Evolutionary conservation across 371 early-diverging fungal genomes (phyloP).

Genomic region (Mucor mucedo): DNA sequence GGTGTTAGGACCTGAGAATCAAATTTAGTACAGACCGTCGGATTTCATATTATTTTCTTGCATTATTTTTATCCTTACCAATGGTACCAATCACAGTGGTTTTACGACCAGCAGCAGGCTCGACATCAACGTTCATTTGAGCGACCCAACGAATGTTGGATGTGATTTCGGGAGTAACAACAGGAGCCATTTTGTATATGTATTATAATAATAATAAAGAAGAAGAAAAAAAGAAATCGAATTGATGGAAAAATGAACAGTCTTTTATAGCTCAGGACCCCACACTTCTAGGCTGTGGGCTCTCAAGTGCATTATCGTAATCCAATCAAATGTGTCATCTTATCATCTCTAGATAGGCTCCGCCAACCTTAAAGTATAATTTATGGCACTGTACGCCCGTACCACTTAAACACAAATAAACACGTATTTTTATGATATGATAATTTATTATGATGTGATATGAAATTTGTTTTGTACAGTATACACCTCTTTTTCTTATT

Average conservation of each 20-base stretch:
- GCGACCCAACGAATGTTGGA: slow-evolving; percentile 81
- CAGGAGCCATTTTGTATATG: slow-evolving; percentile 13
- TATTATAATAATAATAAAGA: background rate
- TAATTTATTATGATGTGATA: background rate
- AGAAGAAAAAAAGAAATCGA: slow-evolving; percentile 8
- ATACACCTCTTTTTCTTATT: background rate
- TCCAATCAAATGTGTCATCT: slow-evolving; percentile 2
- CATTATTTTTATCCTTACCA: slow-evolving; percentile 17
- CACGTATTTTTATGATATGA: background rate
- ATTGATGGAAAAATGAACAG: background rate
- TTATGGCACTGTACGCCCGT: background rate
- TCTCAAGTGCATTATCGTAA: background rate
- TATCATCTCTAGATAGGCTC: background rate
- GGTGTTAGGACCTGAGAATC: slow-evolving; percentile 75
- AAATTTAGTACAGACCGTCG: background rate
- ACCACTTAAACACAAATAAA: background rate
- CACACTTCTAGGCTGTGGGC: slow-evolving; percentile 2
- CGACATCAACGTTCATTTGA: slow-evolving; percentile 67
- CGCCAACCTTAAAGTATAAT: background rate
- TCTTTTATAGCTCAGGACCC: background rate
- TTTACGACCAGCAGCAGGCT: slow-evolving; percentile 72
- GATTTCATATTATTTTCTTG: background rate
- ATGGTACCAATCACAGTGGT: slow-evolving; percentile 63
- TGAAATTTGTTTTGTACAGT: background rate
- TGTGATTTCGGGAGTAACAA: slow-evolving; percentile 38